These are phyloP conservation scores for Tolypocladium pustulatum DNA, from an alignment of 2,329 filamentous ascomycete species.

Conservation along the genomic window DNA sequence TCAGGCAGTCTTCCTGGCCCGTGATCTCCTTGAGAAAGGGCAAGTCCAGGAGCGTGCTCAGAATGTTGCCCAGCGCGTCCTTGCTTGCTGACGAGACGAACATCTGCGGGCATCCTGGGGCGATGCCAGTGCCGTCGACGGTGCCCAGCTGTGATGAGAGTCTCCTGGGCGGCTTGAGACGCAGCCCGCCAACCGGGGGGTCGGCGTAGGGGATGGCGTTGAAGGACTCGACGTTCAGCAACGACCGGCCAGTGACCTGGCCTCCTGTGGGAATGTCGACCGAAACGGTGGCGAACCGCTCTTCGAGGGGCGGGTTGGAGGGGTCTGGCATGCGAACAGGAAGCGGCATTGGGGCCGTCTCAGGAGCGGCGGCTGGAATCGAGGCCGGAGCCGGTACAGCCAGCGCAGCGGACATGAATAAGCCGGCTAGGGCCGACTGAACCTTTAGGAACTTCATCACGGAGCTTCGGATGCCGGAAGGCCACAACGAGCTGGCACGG, in stretches of 20 bases:
- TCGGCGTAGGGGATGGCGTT: constrained; percentile 67
- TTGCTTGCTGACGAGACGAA: constrained; percentile 39
- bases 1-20: constrained; percentile 55
- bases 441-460: background rate
- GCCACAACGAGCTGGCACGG: background rate
- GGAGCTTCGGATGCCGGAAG: background rate
- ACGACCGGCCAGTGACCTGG: constrained; percentile 40
- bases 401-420: constrained; percentile 6
- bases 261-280: constrained; percentile 47
- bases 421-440: background rate
- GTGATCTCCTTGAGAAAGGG: constrained; percentile 46
- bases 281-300: constrained; percentile 34
- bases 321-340: constrained; percentile 5
- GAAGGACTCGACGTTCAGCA: constrained; percentile 52
- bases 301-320: constrained; percentile 20
- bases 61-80: constrained; percentile 28
- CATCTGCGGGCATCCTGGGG: constrained; percentile 64
- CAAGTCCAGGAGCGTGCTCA: constrained; percentile 40
- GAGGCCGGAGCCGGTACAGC: constrained; percentile 11
- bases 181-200: constrained; percentile 53
- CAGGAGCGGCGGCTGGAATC: constrained; percentile 8
- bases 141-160: constrained; percentile 48
- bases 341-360: constrained; percentile 9
- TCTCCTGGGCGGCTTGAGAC: constrained; percentile 56
- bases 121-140: constrained; percentile 45